Evolutionary conservation across 1,284 basidiomycete genomes (phyloP).

Genomic region (Ceratobasidium sp.): DNA sequence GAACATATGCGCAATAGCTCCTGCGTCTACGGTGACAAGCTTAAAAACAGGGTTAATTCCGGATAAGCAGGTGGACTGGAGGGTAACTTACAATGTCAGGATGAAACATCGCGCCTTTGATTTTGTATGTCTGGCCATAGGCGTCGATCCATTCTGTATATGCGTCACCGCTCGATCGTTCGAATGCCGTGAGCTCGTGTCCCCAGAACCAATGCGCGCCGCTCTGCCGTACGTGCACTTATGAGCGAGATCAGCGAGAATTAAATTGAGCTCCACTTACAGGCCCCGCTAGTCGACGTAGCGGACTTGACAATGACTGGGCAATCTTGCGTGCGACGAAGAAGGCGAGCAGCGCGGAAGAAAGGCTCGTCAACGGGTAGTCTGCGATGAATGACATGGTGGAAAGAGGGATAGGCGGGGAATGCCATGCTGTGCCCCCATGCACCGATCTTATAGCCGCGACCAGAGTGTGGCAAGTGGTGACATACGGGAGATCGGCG

Average conservation of each 20-base stretch:
- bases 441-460: conserved; percentile 15
- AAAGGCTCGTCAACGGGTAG: neutral
- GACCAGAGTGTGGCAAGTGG: conserved; percentile 18
- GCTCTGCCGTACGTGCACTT: neutral
- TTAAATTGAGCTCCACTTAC: neutral
- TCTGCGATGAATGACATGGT: conserved; percentile 27
- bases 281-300: neutral
- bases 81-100: conserved; percentile 44
- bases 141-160: conserved; percentile 32
- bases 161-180: conserved; percentile 6
- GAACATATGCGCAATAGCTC: conserved; percentile 52
- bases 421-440: neutral
- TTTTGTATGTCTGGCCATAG: conserved; percentile 42
- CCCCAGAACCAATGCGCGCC: conserved; percentile 40
- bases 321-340: conserved; percentile 11
- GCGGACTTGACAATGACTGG: neutral
- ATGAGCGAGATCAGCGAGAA: neutral
- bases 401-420: conserved; percentile 5
- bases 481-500: conserved; percentile 5
- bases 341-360: neutral
- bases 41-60: conserved; percentile 35
- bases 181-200: conserved; percentile 22
- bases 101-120: conserved; percentile 40
- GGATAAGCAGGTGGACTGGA: neutral
- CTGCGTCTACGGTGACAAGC: conserved; percentile 53